These are phyloP conservation scores for Hanseniaspora vineae DNA, from an alignment of 805 yeast species.

Conservation along the genomic window DNA sequence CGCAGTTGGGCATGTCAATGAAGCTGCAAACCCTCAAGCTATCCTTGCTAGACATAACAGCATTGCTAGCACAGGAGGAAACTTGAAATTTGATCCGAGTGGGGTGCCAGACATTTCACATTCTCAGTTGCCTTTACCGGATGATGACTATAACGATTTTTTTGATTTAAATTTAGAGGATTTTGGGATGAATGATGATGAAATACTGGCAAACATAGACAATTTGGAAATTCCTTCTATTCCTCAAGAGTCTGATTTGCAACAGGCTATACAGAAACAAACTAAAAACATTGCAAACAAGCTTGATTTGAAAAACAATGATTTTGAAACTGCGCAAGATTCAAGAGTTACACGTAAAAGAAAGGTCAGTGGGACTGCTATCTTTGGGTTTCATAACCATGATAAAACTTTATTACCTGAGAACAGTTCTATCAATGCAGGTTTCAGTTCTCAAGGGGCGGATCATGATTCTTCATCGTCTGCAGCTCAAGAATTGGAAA, in stretches of 20 bases:
- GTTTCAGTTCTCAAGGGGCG: background rate
- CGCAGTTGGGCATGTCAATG: too few species aligned
- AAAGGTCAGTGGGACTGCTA: conserved; percentile 66
- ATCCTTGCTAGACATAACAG: background rate
- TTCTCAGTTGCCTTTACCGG: background rate
- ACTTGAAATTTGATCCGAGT: background rate
- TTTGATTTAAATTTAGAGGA: background rate
- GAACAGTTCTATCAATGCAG: background rate
- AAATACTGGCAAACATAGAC: background rate
- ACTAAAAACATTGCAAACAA: background rate
- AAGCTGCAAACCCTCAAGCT: background rate
- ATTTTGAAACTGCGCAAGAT: background rate
- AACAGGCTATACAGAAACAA: background rate
- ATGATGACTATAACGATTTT: background rate
- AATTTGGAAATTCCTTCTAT: background rate
- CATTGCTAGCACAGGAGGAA: too few species aligned
- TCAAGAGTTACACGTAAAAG: conserved; percentile 31
- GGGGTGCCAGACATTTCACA: background rate
- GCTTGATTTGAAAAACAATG: background rate
- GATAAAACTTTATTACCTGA: conserved; percentile 32
- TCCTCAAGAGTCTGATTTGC: background rate
- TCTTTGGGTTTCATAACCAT: conserved; percentile 61
- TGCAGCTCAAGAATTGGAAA: conserved; percentile 5
- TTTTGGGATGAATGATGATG: background rate
- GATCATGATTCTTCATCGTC: background rate